Percentiles rank a stretch among this genome's conserved stretches.
phyloP scores from a whole-genome alignment of 352 stramenopile species.

The Phytophthora rubi region DNA sequence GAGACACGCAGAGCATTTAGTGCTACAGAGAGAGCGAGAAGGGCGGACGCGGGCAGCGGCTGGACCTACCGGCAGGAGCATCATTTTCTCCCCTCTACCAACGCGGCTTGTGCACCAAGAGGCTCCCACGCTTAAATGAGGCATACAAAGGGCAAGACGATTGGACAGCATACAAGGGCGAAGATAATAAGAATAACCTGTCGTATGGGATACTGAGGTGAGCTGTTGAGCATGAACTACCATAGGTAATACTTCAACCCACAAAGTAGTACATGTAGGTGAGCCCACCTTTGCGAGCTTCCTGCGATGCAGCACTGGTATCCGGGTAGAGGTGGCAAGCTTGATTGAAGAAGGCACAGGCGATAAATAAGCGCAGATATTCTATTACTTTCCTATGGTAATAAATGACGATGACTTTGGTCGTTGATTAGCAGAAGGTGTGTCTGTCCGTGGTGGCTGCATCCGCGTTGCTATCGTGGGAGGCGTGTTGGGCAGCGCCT shows the following conservation, averaged over 20 bases:
- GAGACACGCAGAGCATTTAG: constrained; percentile 9
- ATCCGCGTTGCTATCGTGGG: constrained; percentile 15
- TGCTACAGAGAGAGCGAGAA: neutral
- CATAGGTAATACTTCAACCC: neutral
- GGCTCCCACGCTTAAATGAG: constrained; percentile 24
- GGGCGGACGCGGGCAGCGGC: neutral
- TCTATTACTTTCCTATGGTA: constrained; percentile 43
- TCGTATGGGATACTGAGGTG: neutral
- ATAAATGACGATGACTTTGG: constrained; percentile 23
- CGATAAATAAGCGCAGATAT: constrained; percentile 26
- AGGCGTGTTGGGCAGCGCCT: neutral
- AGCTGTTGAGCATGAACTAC: constrained; percentile 11
- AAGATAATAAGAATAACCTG: constrained; percentile 15
- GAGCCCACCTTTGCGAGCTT: neutral
- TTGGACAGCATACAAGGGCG: constrained; percentile 21
- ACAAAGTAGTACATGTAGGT: neutral
- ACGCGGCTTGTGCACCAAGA: constrained; percentile 39
- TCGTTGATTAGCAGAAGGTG: constrained; percentile 11
- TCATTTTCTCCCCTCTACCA: constrained; percentile 42
- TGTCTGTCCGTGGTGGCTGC: constrained; percentile 18
- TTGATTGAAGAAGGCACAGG: neutral
- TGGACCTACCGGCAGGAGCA: constrained; percentile 48
- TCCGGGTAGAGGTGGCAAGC: neutral
- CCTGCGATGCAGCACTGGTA: neutral
- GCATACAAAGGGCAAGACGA: constrained; percentile 29